Evolutionary conservation across 2,329 filamentous ascomycete species (phyloP).

Genomic region (Aspergillus sp.): DNA sequence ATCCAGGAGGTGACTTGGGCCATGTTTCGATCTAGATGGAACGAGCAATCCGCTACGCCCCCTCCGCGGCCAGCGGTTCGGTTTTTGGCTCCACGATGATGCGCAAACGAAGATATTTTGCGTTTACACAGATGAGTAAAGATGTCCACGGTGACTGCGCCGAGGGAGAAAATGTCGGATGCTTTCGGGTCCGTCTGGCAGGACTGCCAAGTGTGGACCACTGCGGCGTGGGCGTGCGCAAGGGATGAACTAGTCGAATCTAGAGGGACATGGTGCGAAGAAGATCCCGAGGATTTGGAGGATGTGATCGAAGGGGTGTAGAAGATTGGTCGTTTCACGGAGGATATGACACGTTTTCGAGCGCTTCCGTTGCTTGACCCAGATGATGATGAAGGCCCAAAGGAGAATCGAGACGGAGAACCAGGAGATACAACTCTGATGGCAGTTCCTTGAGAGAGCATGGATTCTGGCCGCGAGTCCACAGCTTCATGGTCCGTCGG

Average conservation of each 20-base stretch:
- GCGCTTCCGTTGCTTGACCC: constrained; percentile 25
- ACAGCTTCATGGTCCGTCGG: constrained; percentile 19
- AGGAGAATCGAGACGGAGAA: constrained; percentile 32
- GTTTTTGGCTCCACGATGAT: constrained; percentile 56
- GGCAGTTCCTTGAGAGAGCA: constrained; percentile 35
- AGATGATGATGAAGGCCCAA: constrained; percentile 34
- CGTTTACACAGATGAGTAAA: constrained; percentile 59
- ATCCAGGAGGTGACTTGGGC: constrained; percentile 60
- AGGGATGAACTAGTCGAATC: constrained; percentile 30
- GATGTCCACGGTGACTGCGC: constrained; percentile 59
- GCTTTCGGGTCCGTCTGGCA: constrained; percentile 33
- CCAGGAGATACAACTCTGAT: constrained; percentile 32
- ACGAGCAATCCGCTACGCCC: constrained; percentile 56
- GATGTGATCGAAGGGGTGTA: constrained; percentile 36
- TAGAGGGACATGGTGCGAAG: constrained; percentile 16
- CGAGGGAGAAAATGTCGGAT: constrained; percentile 60
- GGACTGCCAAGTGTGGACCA: constrained; percentile 41
- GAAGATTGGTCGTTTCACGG: constrained; percentile 28
- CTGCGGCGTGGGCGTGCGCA: constrained; percentile 27
- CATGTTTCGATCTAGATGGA: constrained; percentile 53
- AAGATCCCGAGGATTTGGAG: constrained; percentile 26
- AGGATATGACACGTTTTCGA: constrained; percentile 18
- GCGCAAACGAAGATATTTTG: constrained; percentile 55
- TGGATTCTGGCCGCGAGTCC: constrained; percentile 29
- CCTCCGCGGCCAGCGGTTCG: constrained; percentile 48